phyloP scores from a whole-genome alignment of 2,329 filamentous ascomycete species.

The Fusarium camptoceras region DNA sequence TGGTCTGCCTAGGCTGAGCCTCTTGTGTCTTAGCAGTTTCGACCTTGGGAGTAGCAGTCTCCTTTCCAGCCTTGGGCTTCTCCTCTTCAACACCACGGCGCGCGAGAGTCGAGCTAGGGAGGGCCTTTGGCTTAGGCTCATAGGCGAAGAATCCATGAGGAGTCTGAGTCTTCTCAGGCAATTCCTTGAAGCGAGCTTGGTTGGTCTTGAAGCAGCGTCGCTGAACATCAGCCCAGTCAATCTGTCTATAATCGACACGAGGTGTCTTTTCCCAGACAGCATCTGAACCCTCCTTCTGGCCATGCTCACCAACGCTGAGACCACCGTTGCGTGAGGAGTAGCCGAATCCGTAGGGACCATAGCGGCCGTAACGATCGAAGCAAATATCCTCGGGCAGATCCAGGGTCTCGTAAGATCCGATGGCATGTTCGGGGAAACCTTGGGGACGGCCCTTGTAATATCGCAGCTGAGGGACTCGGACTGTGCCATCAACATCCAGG shows the following conservation, averaged over 20 bases:
- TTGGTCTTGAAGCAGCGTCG: slow-evolving; percentile 79
- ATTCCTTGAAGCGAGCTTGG: slow-evolving; percentile 71
- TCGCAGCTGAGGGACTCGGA: slow-evolving; percentile 76
- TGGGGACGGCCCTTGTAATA: slow-evolving; percentile 82
- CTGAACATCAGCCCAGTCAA: slow-evolving; percentile 85
- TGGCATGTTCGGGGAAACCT: slow-evolving; percentile 85
- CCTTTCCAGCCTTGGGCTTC: slow-evolving; percentile 19
- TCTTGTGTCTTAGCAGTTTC: slow-evolving; percentile 12
- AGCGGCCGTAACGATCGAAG: slow-evolving; percentile 89
- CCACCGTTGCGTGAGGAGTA: slow-evolving; percentile 85
- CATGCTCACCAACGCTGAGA: slow-evolving; percentile 85
- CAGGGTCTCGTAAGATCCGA: slow-evolving; percentile 88
- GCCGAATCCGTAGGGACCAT: slow-evolving; percentile 90
- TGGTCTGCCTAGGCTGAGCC: not conserved
- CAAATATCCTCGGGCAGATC: slow-evolving; percentile 86
- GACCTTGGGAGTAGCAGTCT: slow-evolving; percentile 27
- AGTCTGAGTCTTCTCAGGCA: slow-evolving; percentile 54
- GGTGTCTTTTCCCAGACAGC: slow-evolving; percentile 78
- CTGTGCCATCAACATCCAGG: slow-evolving; percentile 73
- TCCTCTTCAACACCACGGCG: slow-evolving; percentile 31
- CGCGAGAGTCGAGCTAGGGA: slow-evolving; percentile 13
- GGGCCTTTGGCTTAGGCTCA: slow-evolving; percentile 43
- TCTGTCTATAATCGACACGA: slow-evolving; percentile 79
- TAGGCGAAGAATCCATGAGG: slow-evolving; percentile 66
- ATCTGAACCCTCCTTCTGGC: slow-evolving; percentile 84